phyloP scores from a whole-genome alignment of 345 rosid genomes.

The Aurinia saxatilis region DNA sequence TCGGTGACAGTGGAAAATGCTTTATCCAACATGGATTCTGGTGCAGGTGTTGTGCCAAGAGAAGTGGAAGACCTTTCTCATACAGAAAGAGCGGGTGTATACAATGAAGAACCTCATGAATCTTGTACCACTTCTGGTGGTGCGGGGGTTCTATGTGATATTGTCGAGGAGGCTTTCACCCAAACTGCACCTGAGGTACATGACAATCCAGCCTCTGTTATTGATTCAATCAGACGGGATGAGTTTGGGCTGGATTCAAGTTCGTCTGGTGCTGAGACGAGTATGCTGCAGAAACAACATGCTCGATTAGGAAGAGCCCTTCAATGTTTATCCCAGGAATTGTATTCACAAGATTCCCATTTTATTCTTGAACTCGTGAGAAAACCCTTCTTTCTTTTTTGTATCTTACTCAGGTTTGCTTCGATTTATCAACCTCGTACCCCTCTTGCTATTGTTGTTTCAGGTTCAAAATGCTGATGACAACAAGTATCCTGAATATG shows the following conservation, averaged over 20 bases:
- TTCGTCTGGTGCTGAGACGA: constrained; percentile 57
- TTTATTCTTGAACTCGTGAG: constrained; percentile 98
- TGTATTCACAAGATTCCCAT: constrained; percentile 97
- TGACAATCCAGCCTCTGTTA: constrained; percentile 40
- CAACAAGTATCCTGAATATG: constrained; percentile 58
- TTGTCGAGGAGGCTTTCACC: constrained; percentile 14
- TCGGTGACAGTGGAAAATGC: no score
- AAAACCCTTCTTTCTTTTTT: constrained; percentile 3
- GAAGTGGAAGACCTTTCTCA: constrained; percentile 19
- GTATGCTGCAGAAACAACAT: constrained; percentile 85
- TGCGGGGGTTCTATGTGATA: constrained; percentile 27
- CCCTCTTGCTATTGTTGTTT: constrained; percentile 28
- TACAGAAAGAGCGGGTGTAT: constrained; percentile 17
- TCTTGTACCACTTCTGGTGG: constrained; percentile 18
- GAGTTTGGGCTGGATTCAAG: constrained; percentile 79
- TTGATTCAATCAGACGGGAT: constrained; percentile 75
- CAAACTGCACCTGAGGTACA: constrained; percentile 27
- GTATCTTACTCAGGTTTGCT: neutral
- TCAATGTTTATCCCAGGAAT: constrained; percentile 93
- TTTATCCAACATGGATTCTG: constrained; percentile 22
- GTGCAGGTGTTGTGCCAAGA: no score
- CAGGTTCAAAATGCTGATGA: constrained; percentile 99
- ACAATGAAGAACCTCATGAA: constrained; percentile 21
- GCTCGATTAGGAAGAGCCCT: constrained; percentile 99
- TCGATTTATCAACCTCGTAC: constrained; percentile 12